A percentile compares a stretch with the other conserved stretches of the same genome.
phyloP scores from a whole-genome alignment of 768 basidiomycete species.

The Lepiota venenata region DNA sequence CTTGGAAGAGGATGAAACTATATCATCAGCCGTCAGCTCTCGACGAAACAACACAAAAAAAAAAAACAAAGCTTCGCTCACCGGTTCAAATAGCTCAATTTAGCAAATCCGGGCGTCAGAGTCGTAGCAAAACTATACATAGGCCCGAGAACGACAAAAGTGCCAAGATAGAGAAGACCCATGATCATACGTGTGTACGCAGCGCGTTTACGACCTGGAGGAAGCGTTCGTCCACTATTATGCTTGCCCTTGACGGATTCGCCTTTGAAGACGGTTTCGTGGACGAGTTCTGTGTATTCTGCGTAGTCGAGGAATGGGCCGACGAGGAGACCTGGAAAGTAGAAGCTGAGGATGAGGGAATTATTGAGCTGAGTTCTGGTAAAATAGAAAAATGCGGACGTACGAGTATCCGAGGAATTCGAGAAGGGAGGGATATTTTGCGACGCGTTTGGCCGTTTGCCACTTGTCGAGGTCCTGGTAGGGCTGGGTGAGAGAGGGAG shows the following conservation, averaged over 20 bases:
- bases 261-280: conserved; percentile 70
- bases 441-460: conserved; percentile 68
- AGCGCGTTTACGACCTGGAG: conserved; percentile 82
- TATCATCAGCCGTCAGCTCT: background rate
- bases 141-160: conserved; percentile 64
- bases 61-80: too few relatives aligned
- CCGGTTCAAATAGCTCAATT: conserved; percentile 40
- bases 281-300: conserved; percentile 76
- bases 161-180: conserved; percentile 73
- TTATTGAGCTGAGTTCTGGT: too few relatives aligned
- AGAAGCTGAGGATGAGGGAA: conserved; percentile 58
- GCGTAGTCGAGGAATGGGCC: conserved; percentile 87
- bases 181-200: conserved; percentile 80
- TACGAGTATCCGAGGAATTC: conserved; percentile 92
- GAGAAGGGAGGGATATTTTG: conserved; percentile 71
- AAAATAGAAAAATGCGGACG: too few relatives aligned
- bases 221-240: conserved; percentile 46
- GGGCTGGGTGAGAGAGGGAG: background rate
- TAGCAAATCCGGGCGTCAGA: conserved; percentile 56
- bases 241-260: conserved; percentile 42
- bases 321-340: conserved; percentile 92
- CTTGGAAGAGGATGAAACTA: conserved; percentile 66
- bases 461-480: conserved; percentile 88
- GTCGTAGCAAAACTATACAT: conserved; percentile 58
- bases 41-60: too few relatives aligned